Conservation (phyloP, 1,284 basidiomycete species). For the Sporisorium graminicola region DNA sequence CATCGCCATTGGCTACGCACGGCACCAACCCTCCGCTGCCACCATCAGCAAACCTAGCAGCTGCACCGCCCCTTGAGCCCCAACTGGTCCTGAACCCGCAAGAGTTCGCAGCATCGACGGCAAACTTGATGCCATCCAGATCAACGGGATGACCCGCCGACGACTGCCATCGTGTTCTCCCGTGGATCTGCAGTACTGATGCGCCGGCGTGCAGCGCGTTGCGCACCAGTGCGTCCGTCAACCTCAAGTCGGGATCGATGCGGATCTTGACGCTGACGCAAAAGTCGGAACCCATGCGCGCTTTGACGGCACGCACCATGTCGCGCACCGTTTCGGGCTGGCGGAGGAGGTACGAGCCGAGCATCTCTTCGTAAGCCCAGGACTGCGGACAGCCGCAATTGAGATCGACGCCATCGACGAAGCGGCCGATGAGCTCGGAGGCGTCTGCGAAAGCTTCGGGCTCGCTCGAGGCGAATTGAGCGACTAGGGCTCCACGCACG, state of each 20-base stretch:
- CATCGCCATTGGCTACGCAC: constrained; percentile 75
- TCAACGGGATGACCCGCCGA: constrained; percentile 73
- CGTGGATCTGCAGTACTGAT: constrained; percentile 74
- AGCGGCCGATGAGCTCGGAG: constrained; percentile 73
- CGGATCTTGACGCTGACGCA: constrained; percentile 77
- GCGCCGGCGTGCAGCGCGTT: constrained; percentile 72
- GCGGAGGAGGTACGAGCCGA: constrained; percentile 75
- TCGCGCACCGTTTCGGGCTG: constrained; percentile 75
- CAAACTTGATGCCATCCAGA: constrained; percentile 73
- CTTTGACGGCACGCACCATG: constrained; percentile 74
- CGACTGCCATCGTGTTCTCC: constrained; percentile 74
- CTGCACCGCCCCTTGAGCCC: constrained; percentile 48
- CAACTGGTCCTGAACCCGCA: constrained; percentile 54
- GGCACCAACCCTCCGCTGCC: constrained; percentile 72
- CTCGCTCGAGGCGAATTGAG: constrained; percentile 75
- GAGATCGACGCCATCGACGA: constrained; percentile 75
- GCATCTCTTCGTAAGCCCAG: constrained; percentile 72
- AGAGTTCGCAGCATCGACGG: constrained; percentile 71
- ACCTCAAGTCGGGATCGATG: constrained; percentile 73
- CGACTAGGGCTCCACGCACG: constrained; percentile 73
- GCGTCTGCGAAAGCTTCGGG: constrained; percentile 74
- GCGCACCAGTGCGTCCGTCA: constrained; percentile 73
- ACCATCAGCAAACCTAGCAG: constrained; percentile 46
- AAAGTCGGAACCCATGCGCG: constrained; percentile 73
- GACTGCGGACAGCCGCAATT: constrained; percentile 73